phyloP scores from a whole-genome alignment of 352 stramenopile species.

The Phytophthora uliginosa region DNA sequence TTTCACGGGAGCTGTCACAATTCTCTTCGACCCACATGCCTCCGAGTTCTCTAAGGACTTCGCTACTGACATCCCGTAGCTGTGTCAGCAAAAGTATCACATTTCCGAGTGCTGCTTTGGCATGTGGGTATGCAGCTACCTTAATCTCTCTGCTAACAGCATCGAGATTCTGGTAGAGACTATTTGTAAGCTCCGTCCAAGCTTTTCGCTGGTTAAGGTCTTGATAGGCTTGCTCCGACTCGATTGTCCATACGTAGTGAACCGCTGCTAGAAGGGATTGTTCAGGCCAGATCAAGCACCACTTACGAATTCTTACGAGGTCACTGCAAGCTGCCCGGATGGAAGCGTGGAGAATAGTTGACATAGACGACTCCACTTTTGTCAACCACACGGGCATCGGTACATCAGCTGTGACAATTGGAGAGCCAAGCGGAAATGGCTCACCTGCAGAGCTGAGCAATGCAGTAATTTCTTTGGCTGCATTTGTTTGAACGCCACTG shows the following conservation, averaged over 20 bases:
- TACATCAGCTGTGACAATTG: constrained; percentile 55
- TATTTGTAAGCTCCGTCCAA: constrained; percentile 44
- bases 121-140: constrained; percentile 45
- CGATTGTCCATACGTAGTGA: constrained; percentile 62
- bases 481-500: constrained; percentile 53
- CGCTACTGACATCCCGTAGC: constrained; percentile 60
- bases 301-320: constrained; percentile 81
- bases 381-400: constrained; percentile 58
- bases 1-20: constrained; percentile 1
- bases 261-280: constrained; percentile 73
- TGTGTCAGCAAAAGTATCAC: constrained; percentile 61
- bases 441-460: constrained; percentile 66
- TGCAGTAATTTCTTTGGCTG: constrained; percentile 60
- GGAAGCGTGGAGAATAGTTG: constrained; percentile 76
- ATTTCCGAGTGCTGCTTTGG: constrained; percentile 49
- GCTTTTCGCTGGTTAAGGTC: constrained; percentile 28
- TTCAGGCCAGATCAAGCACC: constrained; percentile 83
- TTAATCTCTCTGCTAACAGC: constrained; percentile 64
- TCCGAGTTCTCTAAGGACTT: constrained; percentile 42
- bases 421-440: constrained; percentile 59
- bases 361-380: constrained; percentile 72
- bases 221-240: constrained; percentile 62
- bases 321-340: constrained; percentile 72
- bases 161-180: constrained; percentile 44
- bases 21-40: constrained; percentile 17